Evolutionary conservation across 345 rosid species (phyloP), one percentile per base, ranked within the genome.

Genomic region (Mallotus nudiflorus): DNA sequence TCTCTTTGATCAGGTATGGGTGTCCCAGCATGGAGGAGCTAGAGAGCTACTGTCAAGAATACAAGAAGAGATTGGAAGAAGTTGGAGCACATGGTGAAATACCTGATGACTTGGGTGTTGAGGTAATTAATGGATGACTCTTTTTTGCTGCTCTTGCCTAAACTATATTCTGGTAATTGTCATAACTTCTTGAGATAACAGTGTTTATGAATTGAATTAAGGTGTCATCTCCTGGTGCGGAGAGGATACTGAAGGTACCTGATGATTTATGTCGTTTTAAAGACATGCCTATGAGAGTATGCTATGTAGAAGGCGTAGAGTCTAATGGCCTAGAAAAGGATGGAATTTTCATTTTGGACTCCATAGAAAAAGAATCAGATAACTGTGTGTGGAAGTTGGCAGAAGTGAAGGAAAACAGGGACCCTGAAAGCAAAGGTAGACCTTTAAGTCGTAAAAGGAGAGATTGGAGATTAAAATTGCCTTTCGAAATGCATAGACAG

Each of bases 151-250:
- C 31, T 55, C 31, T 52, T 64, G 27, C 52, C 51, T 2, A 0
- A 14, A 14, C 57, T 10, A 46, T 33, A 18, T 25, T 63, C 15
- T 57, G n/a, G 9, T 18, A 9, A 40, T 29, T 31, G 2, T 62
- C 16, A 15, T 37, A 24, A 22, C 37, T 12, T 24, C 2, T 60
- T 24, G 42, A 33, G 35, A 65, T 46, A 46, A 39, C 25, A 35
- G 49, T 58, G 15, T 66, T 74, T 20, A 63, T 68, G 18, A 31
- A 66, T 61, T 64, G 33, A 74, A 33, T n/a, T n/a, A n/a, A 94
- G 98, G 93, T 94, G 60, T 91, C 98, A 44, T 82, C 96, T 74
- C 97, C 95, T 16, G 95, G 98, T 48, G 93, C 95, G 56, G 93
- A 91, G 77, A 87, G 98, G 77, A 75, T 91, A 65, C 70, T 91